Evolutionary conservation across 257 asterid species (phyloP).

Genomic region (Solanum bukasovii): DNA sequence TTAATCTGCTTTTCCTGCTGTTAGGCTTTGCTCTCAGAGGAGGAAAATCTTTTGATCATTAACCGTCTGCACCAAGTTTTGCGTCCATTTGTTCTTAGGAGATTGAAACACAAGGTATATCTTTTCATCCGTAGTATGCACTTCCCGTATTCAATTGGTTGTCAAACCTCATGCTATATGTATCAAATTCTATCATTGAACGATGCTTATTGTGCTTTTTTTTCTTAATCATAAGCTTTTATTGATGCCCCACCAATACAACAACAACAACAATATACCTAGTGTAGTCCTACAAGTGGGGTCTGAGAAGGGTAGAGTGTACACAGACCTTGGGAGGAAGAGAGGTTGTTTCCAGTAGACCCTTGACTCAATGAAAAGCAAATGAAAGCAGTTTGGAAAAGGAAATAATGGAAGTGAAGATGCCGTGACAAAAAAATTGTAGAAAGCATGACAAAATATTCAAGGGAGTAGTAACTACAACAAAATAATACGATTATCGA

Average conservation of each 20-base stretch:
- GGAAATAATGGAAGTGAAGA: background rate
- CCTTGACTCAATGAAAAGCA: background rate
- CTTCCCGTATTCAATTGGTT: background rate
- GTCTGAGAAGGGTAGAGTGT: background rate
- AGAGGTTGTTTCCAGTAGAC: background rate
- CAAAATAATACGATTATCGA: background rate
- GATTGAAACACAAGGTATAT: constrained; percentile 93
- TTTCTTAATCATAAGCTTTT: background rate
- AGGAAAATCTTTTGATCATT: constrained; percentile 94
- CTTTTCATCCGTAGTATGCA: background rate
- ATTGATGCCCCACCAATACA: background rate
- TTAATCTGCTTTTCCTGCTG: constrained; percentile 7
- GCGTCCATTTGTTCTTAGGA: constrained; percentile 96
- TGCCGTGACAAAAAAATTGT: background rate
- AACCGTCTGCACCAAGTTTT: constrained; percentile 99
- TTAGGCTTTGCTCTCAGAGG: constrained; percentile 95
- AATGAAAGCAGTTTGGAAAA: background rate
- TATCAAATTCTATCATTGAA: background rate
- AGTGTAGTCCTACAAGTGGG: background rate
- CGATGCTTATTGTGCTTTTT: background rate
- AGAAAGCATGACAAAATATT: background rate
- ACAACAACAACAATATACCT: background rate
- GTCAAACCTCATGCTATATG: background rate
- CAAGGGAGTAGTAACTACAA: background rate
- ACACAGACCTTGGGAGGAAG: background rate